phyloP scores from a whole-genome alignment of 1,284 basidiomycete genomes.

The Pisolithus thermaeus region DNA sequence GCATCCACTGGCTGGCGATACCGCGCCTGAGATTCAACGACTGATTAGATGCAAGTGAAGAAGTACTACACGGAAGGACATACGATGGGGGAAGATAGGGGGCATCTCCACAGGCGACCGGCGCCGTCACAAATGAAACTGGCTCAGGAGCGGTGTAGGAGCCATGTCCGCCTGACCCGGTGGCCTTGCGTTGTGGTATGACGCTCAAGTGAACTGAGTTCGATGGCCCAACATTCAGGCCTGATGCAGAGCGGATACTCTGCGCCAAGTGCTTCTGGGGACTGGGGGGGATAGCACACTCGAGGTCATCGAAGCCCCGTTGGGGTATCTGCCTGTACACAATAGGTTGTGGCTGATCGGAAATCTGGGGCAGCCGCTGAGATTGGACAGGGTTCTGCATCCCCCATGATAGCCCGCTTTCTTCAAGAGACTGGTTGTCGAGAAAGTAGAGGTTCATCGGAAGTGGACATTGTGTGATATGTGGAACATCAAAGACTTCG shows the following conservation, averaged over 20 bases:
- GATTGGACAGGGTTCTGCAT: not conserved
- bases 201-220: slow-evolving; percentile 8
- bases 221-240: slow-evolving; percentile 1
- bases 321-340: slow-evolving; percentile 1
- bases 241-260: slow-evolving; percentile 10
- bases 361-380: slow-evolving; percentile 1
- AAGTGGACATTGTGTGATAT: slow-evolving; percentile 24
- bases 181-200: not conserved
- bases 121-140: not conserved
- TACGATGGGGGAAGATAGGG: not conserved
- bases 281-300: slow-evolving; percentile 3
- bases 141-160: not conserved
- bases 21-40: not conserved
- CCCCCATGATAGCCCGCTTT: slow-evolving; percentile 4
- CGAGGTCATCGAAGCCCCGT: slow-evolving; percentile 9
- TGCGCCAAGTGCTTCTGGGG: slow-evolving; percentile 9
- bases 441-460: slow-evolving; percentile 16
- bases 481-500: slow-evolving; percentile 25
- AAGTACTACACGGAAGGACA: not conserved
- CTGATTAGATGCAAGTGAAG: not conserved
- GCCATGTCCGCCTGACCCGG: not conserved
- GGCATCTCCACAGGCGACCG: not conserved
- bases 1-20: not conserved
- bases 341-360: not conserved
- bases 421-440: slow-evolving; percentile 2